Base-by-base conservation (phyloP, 2,329 filamentous ascomycete species). In the Colletotrichum paranaense region DNA sequence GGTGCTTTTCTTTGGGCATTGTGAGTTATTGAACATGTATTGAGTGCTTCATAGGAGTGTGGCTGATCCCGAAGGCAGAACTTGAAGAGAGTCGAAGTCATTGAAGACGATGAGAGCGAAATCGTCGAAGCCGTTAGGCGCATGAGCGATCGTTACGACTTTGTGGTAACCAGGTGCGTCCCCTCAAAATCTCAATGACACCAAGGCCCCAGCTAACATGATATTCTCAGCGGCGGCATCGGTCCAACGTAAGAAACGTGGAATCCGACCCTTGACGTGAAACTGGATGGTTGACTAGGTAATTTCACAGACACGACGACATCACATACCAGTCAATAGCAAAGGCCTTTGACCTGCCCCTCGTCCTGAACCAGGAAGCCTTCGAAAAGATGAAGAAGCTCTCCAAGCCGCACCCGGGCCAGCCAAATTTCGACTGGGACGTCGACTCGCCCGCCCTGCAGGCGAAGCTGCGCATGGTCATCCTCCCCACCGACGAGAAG, bases 261-360 rank as follows among this genome's bases (percentile, higher is more conserved):
- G 14, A 16, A 16, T 42, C 14, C 14, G 16, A 42, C 14, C 38
- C 38, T 16, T 16, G 14, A 14, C 5, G 5, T 42, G 38, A 42
- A 16, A 16, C 19, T 49, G n/a, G 42, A 56, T 56, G 6, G 55
- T 60, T 73, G 46, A 73, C 38, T n/a, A 11, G 26, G 38, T 32
- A 3, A 32, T 42, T 26, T 14, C 4, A 56, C 77, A 97, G 94
- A 68, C 96, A 98, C 86, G 97, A 99, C 83, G 97, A 99, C 81
- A 98, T 98, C 77, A 98, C 97, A 30, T 99, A 99, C 85, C 88
- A 94, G 80, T 96, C 95, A 52, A 97, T 99, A 81, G 95, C 94
- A 76, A 95, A 95, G 81, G 97, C 95, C 8, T 98, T 98, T 81
- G 85, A 87, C 56, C 87, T 98, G 8, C 90, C 92, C 16, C 86